Conservation (phyloP, 1,139 yeast genomes). For the Blastobotrys niveus region DNA sequence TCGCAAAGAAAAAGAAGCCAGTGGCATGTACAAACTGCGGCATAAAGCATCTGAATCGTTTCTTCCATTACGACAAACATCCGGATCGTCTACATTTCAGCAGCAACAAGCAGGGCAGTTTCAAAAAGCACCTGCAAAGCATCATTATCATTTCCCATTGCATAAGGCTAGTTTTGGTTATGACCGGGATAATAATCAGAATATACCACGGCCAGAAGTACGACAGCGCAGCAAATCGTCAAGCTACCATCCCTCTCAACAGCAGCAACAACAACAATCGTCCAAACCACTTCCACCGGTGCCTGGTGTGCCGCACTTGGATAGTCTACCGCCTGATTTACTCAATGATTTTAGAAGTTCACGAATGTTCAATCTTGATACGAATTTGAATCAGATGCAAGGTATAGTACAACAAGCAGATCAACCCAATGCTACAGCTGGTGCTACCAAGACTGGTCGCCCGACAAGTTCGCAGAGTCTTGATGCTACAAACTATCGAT, state of each 20-base stretch:
- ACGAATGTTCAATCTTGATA: conserved; percentile 35
- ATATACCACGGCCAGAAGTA: neutral
- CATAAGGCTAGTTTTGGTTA: conserved; percentile 11
- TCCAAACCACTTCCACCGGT: conserved; percentile 4
- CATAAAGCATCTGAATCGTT: conserved; percentile 16
- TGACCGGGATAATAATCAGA: neutral
- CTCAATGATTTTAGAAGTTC: conserved; percentile 13
- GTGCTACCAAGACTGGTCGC: neutral
- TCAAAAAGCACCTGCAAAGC: conserved; percentile 7
- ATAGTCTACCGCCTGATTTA: conserved; percentile 10
- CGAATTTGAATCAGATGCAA: conserved; percentile 47
- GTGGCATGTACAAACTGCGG: conserved; percentile 7
- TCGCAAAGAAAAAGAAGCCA: conserved; percentile 3
- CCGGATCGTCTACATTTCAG: conserved; percentile 12
- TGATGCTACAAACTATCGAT: conserved; percentile 10
- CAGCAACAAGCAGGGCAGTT: too few species aligned
- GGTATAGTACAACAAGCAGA: conserved; percentile 41
- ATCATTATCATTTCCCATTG: conserved; percentile 6
- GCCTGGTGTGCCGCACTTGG: conserved; percentile 9
- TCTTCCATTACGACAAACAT: conserved; percentile 14
- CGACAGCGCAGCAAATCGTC: conserved; percentile 11
- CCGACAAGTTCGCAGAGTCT: conserved; percentile 7
- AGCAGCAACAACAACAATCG: conserved; percentile 2
- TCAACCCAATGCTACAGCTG: neutral
- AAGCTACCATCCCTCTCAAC: conserved; percentile 2